Conservation (phyloP, 345 rosid species). For the Psidium guajava region DNA sequence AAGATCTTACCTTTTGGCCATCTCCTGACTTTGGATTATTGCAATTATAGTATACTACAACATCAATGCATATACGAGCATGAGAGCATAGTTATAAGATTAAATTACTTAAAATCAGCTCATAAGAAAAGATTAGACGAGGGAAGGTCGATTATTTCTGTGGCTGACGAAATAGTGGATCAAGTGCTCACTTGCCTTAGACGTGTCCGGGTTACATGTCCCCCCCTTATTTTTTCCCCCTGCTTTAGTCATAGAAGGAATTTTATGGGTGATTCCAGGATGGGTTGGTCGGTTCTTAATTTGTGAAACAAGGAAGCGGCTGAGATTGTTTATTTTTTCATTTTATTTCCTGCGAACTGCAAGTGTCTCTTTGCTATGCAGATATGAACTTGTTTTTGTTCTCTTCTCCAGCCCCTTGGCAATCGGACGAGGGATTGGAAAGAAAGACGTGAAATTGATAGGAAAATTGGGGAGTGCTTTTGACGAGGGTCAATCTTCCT, state of each 20-base stretch:
- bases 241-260: not conserved
- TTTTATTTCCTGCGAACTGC: too few relatives aligned
- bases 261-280: not conserved
- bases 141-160: not conserved
- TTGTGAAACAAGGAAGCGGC: too few relatives aligned
- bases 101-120: not conserved
- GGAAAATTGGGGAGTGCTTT: too few relatives aligned
- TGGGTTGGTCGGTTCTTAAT: too few relatives aligned
- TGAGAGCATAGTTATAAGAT: not conserved
- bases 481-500: too few relatives aligned
- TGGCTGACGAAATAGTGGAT: not conserved
- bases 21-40: not conserved
- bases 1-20: not conserved
- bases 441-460: too few relatives aligned
- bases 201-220: not conserved
- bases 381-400: too few relatives aligned
- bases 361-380: too few relatives aligned
- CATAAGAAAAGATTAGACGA: not conserved
- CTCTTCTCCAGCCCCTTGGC: too few relatives aligned
- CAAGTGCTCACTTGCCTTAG: not conserved
- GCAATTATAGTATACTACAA: not conserved
- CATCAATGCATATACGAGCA: not conserved
- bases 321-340: too few relatives aligned
- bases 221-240: too few relatives aligned
- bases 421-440: too few relatives aligned